phyloP scores from a whole-genome alignment of 2,329 filamentous ascomycete genomes.

The Fusarium coicis region DNA sequence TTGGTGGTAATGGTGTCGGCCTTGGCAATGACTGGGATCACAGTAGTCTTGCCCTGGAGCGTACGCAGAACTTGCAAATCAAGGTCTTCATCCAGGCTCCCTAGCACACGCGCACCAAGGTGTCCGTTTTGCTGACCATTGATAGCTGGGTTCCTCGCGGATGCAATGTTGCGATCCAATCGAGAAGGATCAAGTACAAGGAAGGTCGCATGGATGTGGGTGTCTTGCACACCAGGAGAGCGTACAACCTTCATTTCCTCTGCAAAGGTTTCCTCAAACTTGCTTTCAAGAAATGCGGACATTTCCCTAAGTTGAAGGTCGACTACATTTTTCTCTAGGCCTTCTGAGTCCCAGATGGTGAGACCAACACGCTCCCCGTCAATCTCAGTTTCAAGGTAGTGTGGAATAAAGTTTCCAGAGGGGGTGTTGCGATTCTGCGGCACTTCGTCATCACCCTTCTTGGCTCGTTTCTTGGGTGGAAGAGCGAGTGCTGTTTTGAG shows the following conservation, averaged over 20 bases:
- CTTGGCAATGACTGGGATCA: slow-evolving; percentile 95
- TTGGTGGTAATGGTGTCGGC: slow-evolving; percentile 95
- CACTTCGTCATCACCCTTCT: slow-evolving; percentile 68
- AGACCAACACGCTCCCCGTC: slow-evolving; percentile 91
- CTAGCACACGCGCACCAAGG: slow-evolving; percentile 60
- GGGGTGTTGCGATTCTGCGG: slow-evolving; percentile 62
- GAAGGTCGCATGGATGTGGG: slow-evolving; percentile 96
- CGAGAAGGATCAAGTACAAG: slow-evolving; percentile 88
- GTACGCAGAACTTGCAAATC: slow-evolving; percentile 91
- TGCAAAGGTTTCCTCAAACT: slow-evolving; percentile 96
- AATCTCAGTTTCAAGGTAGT: slow-evolving; percentile 94
- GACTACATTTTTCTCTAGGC: slow-evolving; percentile 92
- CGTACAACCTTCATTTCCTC: slow-evolving; percentile 98
- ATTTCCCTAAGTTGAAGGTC: slow-evolving; percentile 95
- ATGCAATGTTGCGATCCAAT: slow-evolving; percentile 83
- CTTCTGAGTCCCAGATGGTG: slow-evolving; percentile 96
- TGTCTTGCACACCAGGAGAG: slow-evolving; percentile 91
- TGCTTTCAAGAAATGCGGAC: slow-evolving; percentile 92
- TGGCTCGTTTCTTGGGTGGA: slow-evolving; percentile 79
- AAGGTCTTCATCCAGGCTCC: slow-evolving; percentile 85
- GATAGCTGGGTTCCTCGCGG: slow-evolving; percentile 65
- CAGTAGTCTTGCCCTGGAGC: slow-evolving; percentile 91
- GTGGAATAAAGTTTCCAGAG: slow-evolving; percentile 80
- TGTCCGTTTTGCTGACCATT: slow-evolving; percentile 64
- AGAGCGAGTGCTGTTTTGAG: slow-evolving; percentile 86